Base-by-base conservation (phyloP, 2,329 filamentous ascomycete species). In the Epichloe baconii region DNA sequence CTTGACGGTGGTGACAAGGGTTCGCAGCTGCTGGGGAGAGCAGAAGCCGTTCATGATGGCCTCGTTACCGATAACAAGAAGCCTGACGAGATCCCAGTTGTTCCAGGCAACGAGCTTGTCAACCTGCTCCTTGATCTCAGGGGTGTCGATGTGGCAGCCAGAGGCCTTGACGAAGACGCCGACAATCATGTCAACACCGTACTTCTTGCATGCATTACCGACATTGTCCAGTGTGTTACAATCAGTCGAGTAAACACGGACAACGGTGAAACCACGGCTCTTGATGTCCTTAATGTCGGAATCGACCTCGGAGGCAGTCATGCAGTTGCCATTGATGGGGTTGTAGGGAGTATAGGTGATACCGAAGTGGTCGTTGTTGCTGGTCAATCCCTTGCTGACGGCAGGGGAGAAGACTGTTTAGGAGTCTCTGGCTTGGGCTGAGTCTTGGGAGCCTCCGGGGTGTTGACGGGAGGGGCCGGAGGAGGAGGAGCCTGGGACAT, bases 231-330 rank as follows among this genome's bases (percentile, higher is more conserved):
- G 85, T 51, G 84, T 85, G 69, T 79, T 76, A 77, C 91, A 97
- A 78, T 96, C 90, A 59, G 89, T 90, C 57, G 85, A 88, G 81
- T 97, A 97, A 65, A 93, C 75, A 68, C 91, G 90, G 66, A 91
- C 67, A 47, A 78, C 73, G 56, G 69, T 70, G 78, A 90, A 88
- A 54, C 85, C 86, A 57, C 79, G 78, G 49, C 60, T 47, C 62
- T 81, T 78, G 64, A 91, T 85, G 53, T 67, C 58, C 40, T 68
- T 65, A 58, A 91, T 75, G 57, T 90, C 85, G 23, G 60, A 50
- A 54, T 73, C 64, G 53, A 91, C 79, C 46, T 77, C 66, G n/a
- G 56, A 55, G 55, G 75, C 68, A 54, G 64, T 62, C 80, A 86
- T 88, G 82, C 87, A 91, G 47, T 70, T 61, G 54, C 78, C 78